These are phyloP conservation scores for Psophocarpus tetragonolobus DNA, from an alignment of 306 rosid species.

Conservation along the genomic window DNA sequence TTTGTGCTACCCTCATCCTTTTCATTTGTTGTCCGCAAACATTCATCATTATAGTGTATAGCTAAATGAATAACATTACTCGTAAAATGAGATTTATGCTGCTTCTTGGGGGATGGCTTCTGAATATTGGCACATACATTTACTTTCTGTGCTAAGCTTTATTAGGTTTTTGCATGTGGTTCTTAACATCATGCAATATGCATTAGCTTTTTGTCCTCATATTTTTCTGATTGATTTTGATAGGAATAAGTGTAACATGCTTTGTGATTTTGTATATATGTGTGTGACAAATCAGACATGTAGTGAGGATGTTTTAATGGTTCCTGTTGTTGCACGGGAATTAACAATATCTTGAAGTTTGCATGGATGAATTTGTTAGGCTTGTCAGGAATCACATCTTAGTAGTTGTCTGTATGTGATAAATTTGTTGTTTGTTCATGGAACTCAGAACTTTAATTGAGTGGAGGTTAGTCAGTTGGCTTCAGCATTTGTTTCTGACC, in stretches of 20 bases:
- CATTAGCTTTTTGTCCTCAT: not conserved
- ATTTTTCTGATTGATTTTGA: not conserved
- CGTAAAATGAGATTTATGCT: not conserved
- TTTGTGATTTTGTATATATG: conserved; percentile 3
- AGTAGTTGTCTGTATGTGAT: not conserved
- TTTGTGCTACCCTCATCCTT: not conserved
- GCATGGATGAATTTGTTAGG: conserved; percentile 5
- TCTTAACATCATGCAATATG: not conserved
- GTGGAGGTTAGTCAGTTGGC: conserved; percentile 25
- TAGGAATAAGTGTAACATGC: not conserved
- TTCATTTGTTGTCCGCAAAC: not conserved
- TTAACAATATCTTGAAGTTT: not conserved
- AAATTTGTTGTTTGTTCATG: not conserved
- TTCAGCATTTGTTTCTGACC: conserved; percentile 39
- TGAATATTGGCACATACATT: not conserved
- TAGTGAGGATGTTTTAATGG: conserved; percentile 18
- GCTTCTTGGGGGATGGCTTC: not conserved
- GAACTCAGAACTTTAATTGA: not conserved
- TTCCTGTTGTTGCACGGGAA: not conserved
- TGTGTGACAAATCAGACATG: not conserved
- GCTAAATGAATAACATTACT: not conserved
- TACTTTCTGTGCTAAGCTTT: conserved; percentile 3
- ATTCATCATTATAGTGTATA: not conserved
- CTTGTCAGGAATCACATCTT: conserved; percentile 15
- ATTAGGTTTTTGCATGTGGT: not conserved